Evolutionary conservation across 345 rosid species (phyloP), one percentile per base, ranked within the genome.

Genomic region (Litchi chinensis): DNA sequence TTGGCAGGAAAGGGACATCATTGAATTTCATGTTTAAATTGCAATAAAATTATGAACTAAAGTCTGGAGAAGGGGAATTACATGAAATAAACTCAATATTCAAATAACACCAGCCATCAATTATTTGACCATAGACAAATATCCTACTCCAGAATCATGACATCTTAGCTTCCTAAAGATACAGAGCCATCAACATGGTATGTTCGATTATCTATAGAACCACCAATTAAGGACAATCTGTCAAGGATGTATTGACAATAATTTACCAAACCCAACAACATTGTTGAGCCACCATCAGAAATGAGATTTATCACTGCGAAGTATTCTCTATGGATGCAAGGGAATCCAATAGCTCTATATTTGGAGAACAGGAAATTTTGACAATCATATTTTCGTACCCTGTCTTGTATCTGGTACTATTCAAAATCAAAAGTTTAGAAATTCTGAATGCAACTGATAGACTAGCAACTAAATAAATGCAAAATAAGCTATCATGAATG

Each of bases 381-480:
- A 52, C 16, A 54, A 11, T 54, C 18, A 1, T 15, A 54, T 16
- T 41, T 40, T 11, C 13, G 41, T 18, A 67, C 21, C 18, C 22
- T 19, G 24, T 24, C 10, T 18, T 46, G 1, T 46, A 46, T 5
- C 32, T 6, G 41, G 57, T 10, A 8, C 44, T 5, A 71, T 32
- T 52, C 43, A 50, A n/a, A n/a, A n/a, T n/a, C n/a, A n/a, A 37
- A 8, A 37, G 44, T 32, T 66, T 18, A 15, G 18, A 60, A 11
- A 71, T 26, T 26, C 74, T 71, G 57, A 71, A 26, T 50, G 62
- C 41, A 26, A 54, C 21, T 26, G 18, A 48, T 12, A 50, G 4
- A 54, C 16, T 62, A 71, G 63, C 52, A 52, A 71, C 75, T 44
- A 54, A 66, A 71, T 39, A 71, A 52, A 71, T 1, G 22, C 46